These are phyloP conservation scores for Arthrocladium fulminans DNA, from an alignment of 2,329 filamentous ascomycete species.

Conservation along the genomic window DNA sequence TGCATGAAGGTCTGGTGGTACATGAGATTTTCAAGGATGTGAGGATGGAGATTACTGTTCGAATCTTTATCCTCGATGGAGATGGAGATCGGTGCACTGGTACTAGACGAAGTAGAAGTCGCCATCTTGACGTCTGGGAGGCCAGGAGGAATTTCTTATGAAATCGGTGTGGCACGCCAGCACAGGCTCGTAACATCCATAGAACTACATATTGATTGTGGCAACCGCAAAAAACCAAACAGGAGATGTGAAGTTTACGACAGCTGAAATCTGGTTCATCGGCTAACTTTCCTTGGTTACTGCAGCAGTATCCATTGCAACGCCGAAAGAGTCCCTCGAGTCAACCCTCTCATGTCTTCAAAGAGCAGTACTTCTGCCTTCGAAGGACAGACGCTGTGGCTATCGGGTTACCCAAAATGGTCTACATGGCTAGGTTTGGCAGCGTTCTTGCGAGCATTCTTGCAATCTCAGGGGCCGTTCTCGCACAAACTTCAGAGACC, in stretches of 20 bases:
- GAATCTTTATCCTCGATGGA: slow-evolving; percentile 2
- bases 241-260: not conserved
- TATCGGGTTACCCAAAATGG: not conserved
- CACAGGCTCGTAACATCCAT: not conserved
- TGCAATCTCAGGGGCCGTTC: not conserved
- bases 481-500: slow-evolving; percentile 1
- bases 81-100: not conserved
- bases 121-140: not conserved
- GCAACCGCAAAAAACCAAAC: not conserved
- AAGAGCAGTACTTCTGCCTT: no score
- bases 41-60: slow-evolving; percentile 18
- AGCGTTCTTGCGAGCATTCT: not conserved
- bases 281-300: not conserved
- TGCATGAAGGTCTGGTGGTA: slow-evolving; percentile 24
- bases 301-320: no score
- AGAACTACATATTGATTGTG: not conserved
- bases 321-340: no score
- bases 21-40: slow-evolving; percentile 20
- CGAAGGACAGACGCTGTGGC: no score
- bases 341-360: not conserved
- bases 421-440: not conserved
- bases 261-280: not conserved
- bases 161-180: not conserved
- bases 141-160: not conserved
- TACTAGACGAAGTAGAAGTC: not conserved